Conservation (phyloP, 106 monocot genomes). For the Phalaenopsis equestris region DNA sequence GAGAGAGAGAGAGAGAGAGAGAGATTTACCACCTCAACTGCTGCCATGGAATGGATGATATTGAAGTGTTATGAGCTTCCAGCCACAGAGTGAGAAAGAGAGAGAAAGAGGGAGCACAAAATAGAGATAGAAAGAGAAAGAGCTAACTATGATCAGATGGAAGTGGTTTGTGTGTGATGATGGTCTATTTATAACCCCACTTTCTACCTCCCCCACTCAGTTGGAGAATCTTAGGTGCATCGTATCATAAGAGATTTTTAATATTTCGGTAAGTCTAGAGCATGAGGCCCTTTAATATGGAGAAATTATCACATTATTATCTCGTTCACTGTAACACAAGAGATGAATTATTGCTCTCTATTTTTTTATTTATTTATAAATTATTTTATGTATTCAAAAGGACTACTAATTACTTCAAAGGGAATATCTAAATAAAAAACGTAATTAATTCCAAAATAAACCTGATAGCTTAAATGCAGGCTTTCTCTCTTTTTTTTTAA, state of each 20-base stretch:
- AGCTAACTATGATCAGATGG: background rate
- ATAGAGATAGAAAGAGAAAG: constrained; percentile 1
- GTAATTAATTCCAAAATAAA: background rate
- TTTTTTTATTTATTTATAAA: no score
- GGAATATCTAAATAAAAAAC: background rate
- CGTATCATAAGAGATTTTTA: no score
- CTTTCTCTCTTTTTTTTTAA: background rate
- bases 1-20: background rate
- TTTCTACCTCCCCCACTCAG: background rate
- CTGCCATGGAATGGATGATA: background rate
- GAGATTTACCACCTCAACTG: background rate
- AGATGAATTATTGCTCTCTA: no score
- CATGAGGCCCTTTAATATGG: no score
- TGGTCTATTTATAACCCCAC: background rate
- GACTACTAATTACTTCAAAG: no score
- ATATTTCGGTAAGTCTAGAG: no score
- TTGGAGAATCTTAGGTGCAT: no score
- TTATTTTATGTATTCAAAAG: no score
- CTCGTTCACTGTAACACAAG: no score
- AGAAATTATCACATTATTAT: no score
- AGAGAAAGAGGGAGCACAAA: background rate
- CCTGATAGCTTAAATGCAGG: background rate
- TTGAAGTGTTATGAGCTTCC: background rate
- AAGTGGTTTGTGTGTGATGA: background rate
- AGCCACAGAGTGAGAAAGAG: background rate